Evolutionary conservation across 2,329 filamentous ascomycete species (phyloP).

Genomic region (Pseudonectria foliicola): DNA sequence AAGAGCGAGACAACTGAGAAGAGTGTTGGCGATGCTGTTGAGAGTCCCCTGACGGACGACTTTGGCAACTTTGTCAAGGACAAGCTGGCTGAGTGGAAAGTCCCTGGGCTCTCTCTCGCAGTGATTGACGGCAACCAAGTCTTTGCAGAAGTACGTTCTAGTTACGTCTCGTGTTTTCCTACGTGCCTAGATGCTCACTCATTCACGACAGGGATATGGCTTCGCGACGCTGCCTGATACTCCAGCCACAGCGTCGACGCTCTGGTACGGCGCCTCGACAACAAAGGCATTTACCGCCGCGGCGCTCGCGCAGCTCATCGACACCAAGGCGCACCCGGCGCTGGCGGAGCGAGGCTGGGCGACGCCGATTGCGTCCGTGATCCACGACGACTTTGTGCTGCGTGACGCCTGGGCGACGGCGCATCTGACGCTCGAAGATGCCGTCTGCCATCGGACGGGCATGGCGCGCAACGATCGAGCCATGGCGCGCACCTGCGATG

Average conservation of each 20-base stretch:
- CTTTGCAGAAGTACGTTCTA: slow-evolving; percentile 18
- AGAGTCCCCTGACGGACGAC: slow-evolving; percentile 11
- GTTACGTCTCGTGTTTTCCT: neutral
- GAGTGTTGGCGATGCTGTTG: too few relatives aligned
- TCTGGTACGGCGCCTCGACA: slow-evolving; percentile 49
- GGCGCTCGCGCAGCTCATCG: slow-evolving; percentile 41
- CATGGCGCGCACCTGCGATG: slow-evolving; percentile 19
- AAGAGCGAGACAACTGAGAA: too few relatives aligned
- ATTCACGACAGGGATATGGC: slow-evolving; percentile 20
- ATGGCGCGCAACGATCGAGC: slow-evolving; percentile 35
- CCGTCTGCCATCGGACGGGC: slow-evolving; percentile 45
- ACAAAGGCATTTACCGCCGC: slow-evolving; percentile 50
- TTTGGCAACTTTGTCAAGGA: slow-evolving; percentile 9
- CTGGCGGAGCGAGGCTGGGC: slow-evolving; percentile 36
- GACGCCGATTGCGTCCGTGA: slow-evolving; percentile 37
- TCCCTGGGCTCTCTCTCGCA: slow-evolving; percentile 21
- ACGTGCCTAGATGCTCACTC: neutral
- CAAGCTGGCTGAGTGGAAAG: slow-evolving; percentile 19
- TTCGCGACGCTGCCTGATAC: slow-evolving; percentile 27
- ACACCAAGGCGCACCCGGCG: slow-evolving; percentile 29
- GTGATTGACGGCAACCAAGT: slow-evolving; percentile 20
- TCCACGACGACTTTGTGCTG: slow-evolving; percentile 47
- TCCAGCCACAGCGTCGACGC: slow-evolving; percentile 36
- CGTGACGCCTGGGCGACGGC: slow-evolving; percentile 37
- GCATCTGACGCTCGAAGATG: slow-evolving; percentile 47